Conservation (phyloP, 768 basidiomycete genomes). For the Lactifluus subvellereus region DNA sequence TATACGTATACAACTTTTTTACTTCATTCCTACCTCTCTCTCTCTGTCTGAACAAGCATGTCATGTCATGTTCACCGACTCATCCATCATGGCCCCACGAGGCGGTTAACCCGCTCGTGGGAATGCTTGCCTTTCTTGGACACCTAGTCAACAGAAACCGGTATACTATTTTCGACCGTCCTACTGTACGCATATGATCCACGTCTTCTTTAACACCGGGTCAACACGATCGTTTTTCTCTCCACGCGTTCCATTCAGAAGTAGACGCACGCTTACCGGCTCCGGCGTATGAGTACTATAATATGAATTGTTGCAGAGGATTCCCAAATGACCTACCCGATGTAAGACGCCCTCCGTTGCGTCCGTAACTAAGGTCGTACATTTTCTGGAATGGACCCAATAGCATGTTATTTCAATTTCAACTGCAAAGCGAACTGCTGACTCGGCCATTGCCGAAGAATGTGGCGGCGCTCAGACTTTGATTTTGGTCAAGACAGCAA, state of each 20-base stretch:
- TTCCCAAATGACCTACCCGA: no score
- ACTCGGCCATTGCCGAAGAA: conserved; percentile 24
- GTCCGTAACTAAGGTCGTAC: no score
- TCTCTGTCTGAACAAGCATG: background rate
- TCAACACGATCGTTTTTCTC: background rate
- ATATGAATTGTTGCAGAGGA: no score
- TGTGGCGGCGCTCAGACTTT: conserved; percentile 19
- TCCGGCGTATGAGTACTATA: no score
- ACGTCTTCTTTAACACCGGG: background rate
- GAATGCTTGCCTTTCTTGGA: conserved; percentile 13
- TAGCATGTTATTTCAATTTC: no score
- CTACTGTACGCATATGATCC: background rate
- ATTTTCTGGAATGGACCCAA: no score
- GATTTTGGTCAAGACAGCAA: background rate
- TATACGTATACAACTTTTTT: background rate
- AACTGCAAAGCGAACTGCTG: no score
- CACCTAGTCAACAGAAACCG: background rate
- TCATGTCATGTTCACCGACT: background rate
- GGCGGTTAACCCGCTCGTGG: background rate
- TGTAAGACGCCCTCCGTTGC: no score
- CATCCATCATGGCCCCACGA: background rate
- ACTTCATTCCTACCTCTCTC: background rate
- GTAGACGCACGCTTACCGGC: background rate
- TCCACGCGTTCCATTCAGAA: background rate
- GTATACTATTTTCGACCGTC: background rate